Base-by-base conservation (phyloP, 805 yeast species). In the Yueomyces sinensis region DNA sequence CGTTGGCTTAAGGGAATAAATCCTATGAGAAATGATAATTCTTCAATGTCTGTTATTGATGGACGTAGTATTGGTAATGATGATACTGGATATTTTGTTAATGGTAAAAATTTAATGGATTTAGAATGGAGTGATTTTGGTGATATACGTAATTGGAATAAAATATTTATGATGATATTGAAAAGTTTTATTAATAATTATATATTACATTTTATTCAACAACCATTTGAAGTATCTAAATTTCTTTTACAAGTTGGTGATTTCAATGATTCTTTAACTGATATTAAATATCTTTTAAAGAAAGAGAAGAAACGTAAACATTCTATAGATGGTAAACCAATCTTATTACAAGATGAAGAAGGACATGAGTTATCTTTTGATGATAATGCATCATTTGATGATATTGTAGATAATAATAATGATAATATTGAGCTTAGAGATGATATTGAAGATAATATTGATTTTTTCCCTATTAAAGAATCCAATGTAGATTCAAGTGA, bases 171-270 rank as follows among this genome's bases (percentile, higher is more conserved):
- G 35, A 72, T 75, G 29, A 62, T 84, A 39, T 56, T 74, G 17
- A 63, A 68, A 50, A 73, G 80, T 31, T 73, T 83, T 40, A 47
- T 76, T 33, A 72, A 73, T 42, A 78, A 76, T 42, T 89, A 91
- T 59, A 55, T 74, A 36, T 75, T 74, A 39, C 73, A 77, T 31
- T 54, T 84, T 23, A 51, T 82, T 7, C 70, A 82, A 15, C 96
- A 91, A 56, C 97, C 98, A 2, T 77, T 87, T 55, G 96, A 89
- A 45, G 79, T 82, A 14, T 72, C 82, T 4, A 66, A 89, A 36
- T 65, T 83, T 43, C 63, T 87, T 19, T 58, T 86, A 37, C 97
- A 91, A 55, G 79, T 82, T 13, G 94, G 94, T 3, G 71, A 68
- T 23, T 76, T 79, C 50, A 50, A 52, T 17, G 55, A 59, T 13